phyloP scores from a whole-genome alignment of 1,284 basidiomycete species.

The Tylopilus orsonianus region DNA sequence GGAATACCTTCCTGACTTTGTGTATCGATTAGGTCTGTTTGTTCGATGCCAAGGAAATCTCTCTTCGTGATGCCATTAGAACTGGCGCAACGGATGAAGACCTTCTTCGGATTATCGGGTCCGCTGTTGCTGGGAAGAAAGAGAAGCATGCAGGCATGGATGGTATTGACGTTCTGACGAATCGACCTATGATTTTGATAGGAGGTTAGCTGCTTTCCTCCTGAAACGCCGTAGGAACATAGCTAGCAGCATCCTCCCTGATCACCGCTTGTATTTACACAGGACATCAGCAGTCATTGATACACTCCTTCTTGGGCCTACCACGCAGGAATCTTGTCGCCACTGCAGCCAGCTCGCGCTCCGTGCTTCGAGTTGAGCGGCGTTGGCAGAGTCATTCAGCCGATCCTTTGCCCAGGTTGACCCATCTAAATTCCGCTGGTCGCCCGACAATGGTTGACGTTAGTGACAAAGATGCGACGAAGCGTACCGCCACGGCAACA shows the following conservation, averaged over 20 bases:
- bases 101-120: conserved; percentile 62
- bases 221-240: conserved; percentile 20
- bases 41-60: conserved; percentile 84
- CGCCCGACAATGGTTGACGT: conserved; percentile 83
- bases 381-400: conserved; percentile 26
- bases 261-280: conserved; percentile 26
- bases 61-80: conserved; percentile 75
- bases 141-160: conserved; percentile 87
- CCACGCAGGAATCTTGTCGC: neutral
- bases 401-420: conserved; percentile 39
- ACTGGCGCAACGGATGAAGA: conserved; percentile 61
- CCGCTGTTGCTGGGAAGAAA: conserved; percentile 72
- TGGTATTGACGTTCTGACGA: conserved; percentile 70
- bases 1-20: conserved; percentile 8
- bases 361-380: conserved; percentile 13
- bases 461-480: conserved; percentile 61
- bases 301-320: conserved; percentile 1
- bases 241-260: conserved; percentile 25
- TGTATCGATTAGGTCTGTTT: conserved; percentile 66
- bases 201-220: conserved; percentile 70
- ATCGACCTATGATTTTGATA: conserved; percentile 88
- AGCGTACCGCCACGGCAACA: conserved; percentile 71
- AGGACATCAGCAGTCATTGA: conserved; percentile 20
- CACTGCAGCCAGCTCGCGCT: neutral
- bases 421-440: conserved; percentile 71